Evolutionary conservation across 768 basidiomycete genomes (phyloP).

Genomic region (Macrocybe gigantea): DNA sequence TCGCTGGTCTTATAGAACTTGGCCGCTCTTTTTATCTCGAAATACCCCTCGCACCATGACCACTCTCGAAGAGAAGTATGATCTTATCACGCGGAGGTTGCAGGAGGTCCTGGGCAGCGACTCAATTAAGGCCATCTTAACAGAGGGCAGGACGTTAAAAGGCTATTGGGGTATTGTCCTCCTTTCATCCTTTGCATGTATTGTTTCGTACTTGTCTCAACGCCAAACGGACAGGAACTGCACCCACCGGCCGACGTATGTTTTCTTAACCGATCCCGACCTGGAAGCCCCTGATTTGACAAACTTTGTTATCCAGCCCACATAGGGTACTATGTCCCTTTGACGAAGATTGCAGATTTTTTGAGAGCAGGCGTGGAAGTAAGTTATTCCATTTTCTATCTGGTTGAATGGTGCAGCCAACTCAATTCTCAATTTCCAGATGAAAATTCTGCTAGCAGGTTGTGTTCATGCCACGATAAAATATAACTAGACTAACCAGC

Average conservation of each 20-base stretch:
- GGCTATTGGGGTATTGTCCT: conserved; percentile 83
- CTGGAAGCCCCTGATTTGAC: background rate
- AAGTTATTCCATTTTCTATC: conserved; percentile 11
- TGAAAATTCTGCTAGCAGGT: conserved; percentile 81
- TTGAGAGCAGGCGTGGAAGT: conserved; percentile 88
- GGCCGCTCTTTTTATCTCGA: background rate
- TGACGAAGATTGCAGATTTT: conserved; percentile 96
- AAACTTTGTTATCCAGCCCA: conserved; percentile 55
- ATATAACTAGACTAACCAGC: background rate
- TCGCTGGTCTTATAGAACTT: too few species aligned
- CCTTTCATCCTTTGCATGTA: conserved; percentile 3
- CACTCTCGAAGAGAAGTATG: conserved; percentile 51
- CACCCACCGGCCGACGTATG: conserved; percentile 88
- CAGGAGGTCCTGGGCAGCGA: conserved; percentile 89
- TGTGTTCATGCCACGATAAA: background rate
- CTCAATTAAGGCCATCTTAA: conserved; percentile 71
- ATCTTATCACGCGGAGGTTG: conserved; percentile 79
- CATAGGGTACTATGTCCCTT: conserved; percentile 93
- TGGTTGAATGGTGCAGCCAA: background rate
- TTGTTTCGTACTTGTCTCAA: background rate
- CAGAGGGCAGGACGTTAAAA: conserved; percentile 70
- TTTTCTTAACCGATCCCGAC: background rate
- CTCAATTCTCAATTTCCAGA: conserved; percentile 27
- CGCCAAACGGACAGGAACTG: conserved; percentile 55
- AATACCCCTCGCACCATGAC: conserved; percentile 18